Evolutionary conservation across 192 early-diverging fungal species (phyloP).

Genomic region (Podila horticola): DNA sequence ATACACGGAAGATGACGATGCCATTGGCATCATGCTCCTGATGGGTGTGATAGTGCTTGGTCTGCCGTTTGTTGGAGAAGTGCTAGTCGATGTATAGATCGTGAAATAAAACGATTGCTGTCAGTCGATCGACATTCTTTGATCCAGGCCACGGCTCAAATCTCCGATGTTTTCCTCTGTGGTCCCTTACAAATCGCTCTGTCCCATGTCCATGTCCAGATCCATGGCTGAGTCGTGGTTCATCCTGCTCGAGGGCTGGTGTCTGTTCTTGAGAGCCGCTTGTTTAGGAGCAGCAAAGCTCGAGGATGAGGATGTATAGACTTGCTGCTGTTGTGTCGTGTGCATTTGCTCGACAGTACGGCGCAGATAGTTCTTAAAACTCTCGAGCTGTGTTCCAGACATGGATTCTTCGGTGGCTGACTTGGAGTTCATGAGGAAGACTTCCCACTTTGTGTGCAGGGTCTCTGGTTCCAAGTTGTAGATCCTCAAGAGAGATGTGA

Average conservation of each 20-base stretch:
- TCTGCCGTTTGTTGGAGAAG: neutral
- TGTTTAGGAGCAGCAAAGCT: slow-evolving; percentile 20
- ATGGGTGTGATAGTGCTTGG: neutral
- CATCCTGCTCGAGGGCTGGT: slow-evolving; percentile 10
- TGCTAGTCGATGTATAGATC: neutral
- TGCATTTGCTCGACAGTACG: slow-evolving; percentile 28
- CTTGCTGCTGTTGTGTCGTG: slow-evolving; percentile 4
- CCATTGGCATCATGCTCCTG: neutral
- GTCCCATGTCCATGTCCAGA: slow-evolving; percentile 3
- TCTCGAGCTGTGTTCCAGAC: slow-evolving; percentile 24
- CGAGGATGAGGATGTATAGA: slow-evolving; percentile 6
- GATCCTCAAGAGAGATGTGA: slow-evolving; percentile 22
- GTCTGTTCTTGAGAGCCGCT: slow-evolving; percentile 24
- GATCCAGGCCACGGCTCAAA: neutral
- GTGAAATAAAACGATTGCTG: neutral
- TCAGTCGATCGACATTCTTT: neutral
- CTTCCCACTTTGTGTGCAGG: slow-evolving; percentile 50
- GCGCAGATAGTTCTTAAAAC: slow-evolving; percentile 35
- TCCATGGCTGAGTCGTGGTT: slow-evolving; percentile 10
- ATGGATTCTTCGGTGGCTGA: slow-evolving; percentile 11
- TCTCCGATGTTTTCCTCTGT: neutral
- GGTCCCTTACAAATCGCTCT: slow-evolving; percentile 16
- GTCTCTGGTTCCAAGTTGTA: slow-evolving; percentile 32
- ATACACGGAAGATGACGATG: neutral
- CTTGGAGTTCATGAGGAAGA: slow-evolving; percentile 32